Conservation (phyloP, 139 green algal species). For the Coelastrella sp. region DNA sequence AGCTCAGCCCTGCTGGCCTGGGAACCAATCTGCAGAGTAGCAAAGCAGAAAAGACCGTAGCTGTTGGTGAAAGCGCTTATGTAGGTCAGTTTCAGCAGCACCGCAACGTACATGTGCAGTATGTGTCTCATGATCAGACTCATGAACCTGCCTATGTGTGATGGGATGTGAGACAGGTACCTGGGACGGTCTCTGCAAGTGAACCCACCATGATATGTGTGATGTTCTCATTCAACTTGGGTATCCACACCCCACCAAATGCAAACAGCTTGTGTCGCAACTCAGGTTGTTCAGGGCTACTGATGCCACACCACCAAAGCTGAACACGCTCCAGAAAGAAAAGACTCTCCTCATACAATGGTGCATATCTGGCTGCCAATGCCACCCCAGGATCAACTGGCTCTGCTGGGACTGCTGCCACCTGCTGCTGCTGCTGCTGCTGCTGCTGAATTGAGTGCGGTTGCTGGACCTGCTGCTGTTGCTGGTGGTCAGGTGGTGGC, state of each 20-base stretch:
- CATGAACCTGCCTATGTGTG: too few species aligned
- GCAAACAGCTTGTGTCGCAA: constrained; percentile 13
- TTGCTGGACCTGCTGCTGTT: background rate
- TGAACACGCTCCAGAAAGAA: constrained; percentile 42
- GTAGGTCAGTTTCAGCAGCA: too few species aligned
- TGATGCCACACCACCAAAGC: constrained; percentile 44
- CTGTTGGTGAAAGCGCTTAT: background rate
- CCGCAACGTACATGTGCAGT: too few species aligned
- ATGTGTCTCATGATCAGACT: too few species aligned
- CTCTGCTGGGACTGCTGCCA: constrained; percentile 4
- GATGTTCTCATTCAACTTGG: background rate
- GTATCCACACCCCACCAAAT: constrained; percentile 18
- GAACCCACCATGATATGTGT: constrained; percentile 44
- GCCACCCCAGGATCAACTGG: background rate
- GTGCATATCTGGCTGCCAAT: background rate
- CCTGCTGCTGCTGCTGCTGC: background rate
- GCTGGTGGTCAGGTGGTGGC: background rate
- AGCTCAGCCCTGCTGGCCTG: constrained; percentile 15
- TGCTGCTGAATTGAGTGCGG: constrained; percentile 22
- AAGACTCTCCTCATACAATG: background rate
- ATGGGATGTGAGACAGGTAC: too few species aligned
- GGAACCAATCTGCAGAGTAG: constrained; percentile 22
- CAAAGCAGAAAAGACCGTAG: background rate
- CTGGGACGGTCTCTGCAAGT: background rate
- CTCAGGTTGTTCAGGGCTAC: background rate